Evolutionary conservation across 225 moss, liverwort and hornwort species (phyloP), one percentile per base, ranked within the genome.

Genomic region (Marchantia paleacea): DNA sequence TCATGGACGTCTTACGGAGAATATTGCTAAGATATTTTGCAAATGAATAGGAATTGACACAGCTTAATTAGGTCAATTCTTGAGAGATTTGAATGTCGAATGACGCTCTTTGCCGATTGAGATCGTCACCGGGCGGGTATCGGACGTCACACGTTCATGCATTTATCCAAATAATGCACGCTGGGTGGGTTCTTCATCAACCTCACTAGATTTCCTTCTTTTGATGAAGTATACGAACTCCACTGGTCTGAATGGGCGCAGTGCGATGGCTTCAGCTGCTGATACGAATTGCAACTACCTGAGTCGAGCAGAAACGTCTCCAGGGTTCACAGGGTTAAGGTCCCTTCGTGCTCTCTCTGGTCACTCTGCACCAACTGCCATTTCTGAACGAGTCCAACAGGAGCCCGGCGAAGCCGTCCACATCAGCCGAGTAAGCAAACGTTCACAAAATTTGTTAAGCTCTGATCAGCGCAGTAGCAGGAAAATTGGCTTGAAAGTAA

Each of bases 321-420:
- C 81, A 8, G 69, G 55, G 55, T 68, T 68, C 54, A n/a, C 55
- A 30, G 81, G 55, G 30, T 69, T 60, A 49, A 48, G 52, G 22
- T 82, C 81, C 54, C 67, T 82, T 47, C 67, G 26, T 69, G 69
- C 75, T 26, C 76, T 76, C 11, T 55, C 81, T 25, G 75, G 55
- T 48, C 39, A 77, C 7, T 31, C 54, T n/a, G 7, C 69, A 22
- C 52, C 75, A 73, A 62, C 24, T n/a, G n/a, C 30, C 18, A 52
- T n/a, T 31, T 69, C 55, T 57, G 79, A 76, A 24, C 68, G 9
- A 69, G 7, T 82, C 48, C 67, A 22, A 49, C 12, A 78, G 13
- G 50, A 71, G 55, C 28, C 54, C 16, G 22, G 53, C 22, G 28
- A 54, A 54, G 69, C 64, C 15, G 53, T 68, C 49, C 52, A 64